phyloP scores from a whole-genome alignment of 2,329 filamentous ascomycete species.

The Claviceps quebecensis region DNA sequence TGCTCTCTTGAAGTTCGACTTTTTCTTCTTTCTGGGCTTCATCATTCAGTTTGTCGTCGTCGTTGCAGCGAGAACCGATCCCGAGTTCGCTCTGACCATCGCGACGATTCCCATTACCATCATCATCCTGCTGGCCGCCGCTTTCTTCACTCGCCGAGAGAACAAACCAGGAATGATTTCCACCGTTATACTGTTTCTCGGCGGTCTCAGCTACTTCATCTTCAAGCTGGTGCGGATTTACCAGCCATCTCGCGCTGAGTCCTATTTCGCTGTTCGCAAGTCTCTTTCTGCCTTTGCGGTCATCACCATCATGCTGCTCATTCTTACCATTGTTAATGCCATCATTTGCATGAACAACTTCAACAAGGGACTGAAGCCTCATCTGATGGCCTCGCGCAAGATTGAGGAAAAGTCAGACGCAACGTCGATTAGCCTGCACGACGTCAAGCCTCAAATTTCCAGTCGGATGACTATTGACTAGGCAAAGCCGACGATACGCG shows the following conservation, averaged over 20 bases:
- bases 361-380: constrained; percentile 73
- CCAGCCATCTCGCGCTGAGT: constrained; percentile 38
- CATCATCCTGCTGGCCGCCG: constrained; percentile 70
- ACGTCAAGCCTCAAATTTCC: constrained; percentile 40
- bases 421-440: constrained; percentile 41
- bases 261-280: constrained; percentile 67
- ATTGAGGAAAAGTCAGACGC: constrained; percentile 41
- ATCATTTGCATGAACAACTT: constrained; percentile 86
- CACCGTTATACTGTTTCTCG: constrained; percentile 77
- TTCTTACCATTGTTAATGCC: constrained; percentile 78
- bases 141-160: constrained; percentile 73
- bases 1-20: constrained; percentile 94
- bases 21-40: constrained; percentile 99
- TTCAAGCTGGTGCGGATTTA: constrained; percentile 99
- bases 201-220: constrained; percentile 84
- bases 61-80: constrained; percentile 52
- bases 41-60: constrained; percentile 96
- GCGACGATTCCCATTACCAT: constrained; percentile 87
- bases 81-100: constrained; percentile 76
- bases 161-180: constrained; percentile 62
- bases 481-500: constrained; percentile 4
- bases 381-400: constrained; percentile 47
- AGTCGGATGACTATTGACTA: constrained; percentile 51
- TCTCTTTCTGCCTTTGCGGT: constrained; percentile 88
- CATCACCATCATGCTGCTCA: constrained; percentile 76